Conservation (phyloP, 1,139 yeast genomes). For the Yamadazyma sp. region DNA sequence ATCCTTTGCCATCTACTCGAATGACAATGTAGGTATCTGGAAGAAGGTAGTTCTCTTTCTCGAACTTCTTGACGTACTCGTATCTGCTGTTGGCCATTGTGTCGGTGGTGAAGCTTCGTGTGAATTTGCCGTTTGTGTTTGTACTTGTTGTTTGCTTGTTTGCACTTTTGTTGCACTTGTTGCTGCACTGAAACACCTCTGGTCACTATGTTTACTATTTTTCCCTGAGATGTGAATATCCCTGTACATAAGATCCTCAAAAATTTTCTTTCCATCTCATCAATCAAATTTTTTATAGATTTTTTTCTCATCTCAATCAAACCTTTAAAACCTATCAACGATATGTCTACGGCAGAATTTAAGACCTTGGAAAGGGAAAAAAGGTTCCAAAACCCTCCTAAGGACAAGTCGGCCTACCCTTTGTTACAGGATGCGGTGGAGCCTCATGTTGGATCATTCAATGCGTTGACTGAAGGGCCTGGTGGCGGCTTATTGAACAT, state of each 20-base stretch:
- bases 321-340: constrained; percentile 10
- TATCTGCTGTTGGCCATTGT: constrained; percentile 77
- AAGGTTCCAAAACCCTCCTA: constrained; percentile 86
- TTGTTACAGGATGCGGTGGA: constrained; percentile 82
- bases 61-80: constrained; percentile 85
- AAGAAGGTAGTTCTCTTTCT: constrained; percentile 66
- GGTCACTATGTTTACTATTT: neutral
- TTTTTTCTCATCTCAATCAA: constrained; percentile 11
- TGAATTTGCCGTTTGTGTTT: neutral
- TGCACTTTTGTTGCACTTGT: too few species aligned
- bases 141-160: too few species aligned
- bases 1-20: constrained; percentile 91
- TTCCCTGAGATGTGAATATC: neutral
- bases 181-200: too few species aligned
- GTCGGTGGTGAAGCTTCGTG: neutral
- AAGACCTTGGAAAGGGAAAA: constrained; percentile 86
- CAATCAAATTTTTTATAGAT: too few species aligned
- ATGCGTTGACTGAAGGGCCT: constrained; percentile 88
- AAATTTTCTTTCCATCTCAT: neutral
- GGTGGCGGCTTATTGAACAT: constrained; percentile 81
- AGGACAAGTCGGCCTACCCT: constrained; percentile 80
- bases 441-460: constrained; percentile 95
- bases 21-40: constrained; percentile 83
- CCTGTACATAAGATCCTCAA: constrained; percentile 1
- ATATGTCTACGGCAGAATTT: constrained; percentile 47